Evolutionary conservation across 1,284 basidiomycete species (phyloP).

Genomic region (Cryptococcus sp.): DNA sequence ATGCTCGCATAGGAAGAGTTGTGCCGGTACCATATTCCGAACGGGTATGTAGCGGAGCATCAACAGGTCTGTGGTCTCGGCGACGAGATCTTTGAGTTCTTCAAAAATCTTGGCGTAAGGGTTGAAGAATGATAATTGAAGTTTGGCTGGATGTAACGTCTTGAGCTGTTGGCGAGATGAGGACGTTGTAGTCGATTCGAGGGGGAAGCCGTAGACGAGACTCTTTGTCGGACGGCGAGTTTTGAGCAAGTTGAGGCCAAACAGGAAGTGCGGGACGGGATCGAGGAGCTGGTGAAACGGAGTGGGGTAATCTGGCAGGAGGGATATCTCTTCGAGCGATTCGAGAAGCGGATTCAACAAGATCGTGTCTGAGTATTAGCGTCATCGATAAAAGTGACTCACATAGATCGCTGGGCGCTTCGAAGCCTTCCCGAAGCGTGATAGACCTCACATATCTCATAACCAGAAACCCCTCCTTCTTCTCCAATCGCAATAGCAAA

Average conservation of each 20-base stretch:
- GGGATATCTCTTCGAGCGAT: conserved; percentile 17
- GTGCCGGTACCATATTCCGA: conserved; percentile 7
- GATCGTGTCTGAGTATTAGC: conserved; percentile 17
- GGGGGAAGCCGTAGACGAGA: conserved; percentile 25
- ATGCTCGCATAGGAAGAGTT: conserved; percentile 11
- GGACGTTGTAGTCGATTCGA: conserved; percentile 26
- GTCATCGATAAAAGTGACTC: not conserved
- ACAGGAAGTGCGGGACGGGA: conserved; percentile 17
- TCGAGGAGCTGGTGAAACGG: conserved; percentile 14
- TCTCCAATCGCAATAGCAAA: not conserved
- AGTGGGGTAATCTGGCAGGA: conserved; percentile 24
- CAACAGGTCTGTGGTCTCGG: conserved; percentile 11
- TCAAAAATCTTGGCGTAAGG: conserved; percentile 13
- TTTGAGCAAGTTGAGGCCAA: conserved; percentile 29
- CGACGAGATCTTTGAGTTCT: conserved; percentile 19
- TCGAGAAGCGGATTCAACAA: conserved; percentile 16
- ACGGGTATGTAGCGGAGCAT: conserved; percentile 21
- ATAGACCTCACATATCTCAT: conserved; percentile 14
- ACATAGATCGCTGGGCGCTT: conserved; percentile 21
- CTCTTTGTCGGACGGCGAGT: conserved; percentile 9
- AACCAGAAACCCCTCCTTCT: conserved; percentile 10
- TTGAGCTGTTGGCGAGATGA: conserved; percentile 22
- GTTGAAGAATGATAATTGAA: conserved; percentile 14
- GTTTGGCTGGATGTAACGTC: conserved; percentile 8
- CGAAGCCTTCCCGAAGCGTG: conserved; percentile 25